These are phyloP conservation scores for Scheffersomyces illinoinensis DNA, from an alignment of 1,139 yeast genomes.

Conservation along the genomic window DNA sequence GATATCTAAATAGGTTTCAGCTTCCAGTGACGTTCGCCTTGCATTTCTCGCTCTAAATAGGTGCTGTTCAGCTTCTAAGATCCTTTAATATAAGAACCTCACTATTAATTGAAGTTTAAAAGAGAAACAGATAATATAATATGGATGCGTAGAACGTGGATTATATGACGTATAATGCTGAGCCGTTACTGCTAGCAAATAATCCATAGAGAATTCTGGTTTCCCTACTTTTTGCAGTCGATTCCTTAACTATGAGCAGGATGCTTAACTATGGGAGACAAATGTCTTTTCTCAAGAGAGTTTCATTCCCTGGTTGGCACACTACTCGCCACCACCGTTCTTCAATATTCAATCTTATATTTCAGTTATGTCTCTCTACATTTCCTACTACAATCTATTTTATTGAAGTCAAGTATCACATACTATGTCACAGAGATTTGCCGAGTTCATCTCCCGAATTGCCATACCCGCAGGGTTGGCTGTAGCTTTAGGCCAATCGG, in stretches of 20 bases:
- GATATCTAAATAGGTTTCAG: background rate
- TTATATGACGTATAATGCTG: no score
- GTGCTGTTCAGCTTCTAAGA: background rate
- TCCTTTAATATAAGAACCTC: background rate
- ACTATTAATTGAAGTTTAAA: background rate
- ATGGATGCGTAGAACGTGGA: background rate
- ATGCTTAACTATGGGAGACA: background rate
- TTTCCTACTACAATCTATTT: background rate
- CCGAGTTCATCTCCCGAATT: slow-evolving; percentile 43
- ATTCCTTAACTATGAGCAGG: background rate
- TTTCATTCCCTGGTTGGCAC: background rate
- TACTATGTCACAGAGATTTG: slow-evolving; percentile 40
- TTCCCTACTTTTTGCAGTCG: background rate
- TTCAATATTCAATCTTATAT: background rate
- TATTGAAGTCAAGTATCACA: background rate
- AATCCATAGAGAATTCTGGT: background rate
- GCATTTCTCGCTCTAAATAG: background rate
- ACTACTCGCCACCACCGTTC: background rate
- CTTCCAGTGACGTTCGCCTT: background rate
- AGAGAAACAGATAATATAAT: background rate
- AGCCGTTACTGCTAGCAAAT: background rate
- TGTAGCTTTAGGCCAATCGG: slow-evolving; percentile 64
- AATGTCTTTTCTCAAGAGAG: background rate
- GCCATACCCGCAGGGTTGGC: slow-evolving; percentile 75
- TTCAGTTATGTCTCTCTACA: background rate